These are phyloP conservation scores for Nemania bipapillata DNA, from an alignment of 2,329 filamentous ascomycete genomes.

Conservation along the genomic window DNA sequence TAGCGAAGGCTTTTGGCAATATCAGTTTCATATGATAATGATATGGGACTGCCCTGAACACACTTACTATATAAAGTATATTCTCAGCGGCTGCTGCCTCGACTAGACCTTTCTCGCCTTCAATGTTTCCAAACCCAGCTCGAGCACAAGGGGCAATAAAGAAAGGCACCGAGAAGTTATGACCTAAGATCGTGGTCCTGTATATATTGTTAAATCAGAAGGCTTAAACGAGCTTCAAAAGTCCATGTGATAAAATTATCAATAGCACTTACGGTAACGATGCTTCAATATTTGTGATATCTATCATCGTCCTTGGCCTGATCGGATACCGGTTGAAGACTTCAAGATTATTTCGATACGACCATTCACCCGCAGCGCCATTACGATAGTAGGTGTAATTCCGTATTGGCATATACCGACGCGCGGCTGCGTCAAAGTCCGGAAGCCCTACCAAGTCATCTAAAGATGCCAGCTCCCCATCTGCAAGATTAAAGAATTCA, in stretches of 20 bases:
- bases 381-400: slow-evolving; percentile 69
- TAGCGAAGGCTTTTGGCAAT: slow-evolving; percentile 37
- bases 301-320: slow-evolving; percentile 61
- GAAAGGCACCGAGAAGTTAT: slow-evolving; percentile 58
- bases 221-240: slow-evolving; percentile 1
- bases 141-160: slow-evolving; percentile 57
- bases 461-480: slow-evolving; percentile 56
- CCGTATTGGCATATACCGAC: slow-evolving; percentile 58
- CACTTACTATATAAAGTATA: slow-evolving; percentile 56
- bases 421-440: slow-evolving; percentile 66
- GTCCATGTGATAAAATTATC: background rate
- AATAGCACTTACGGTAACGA: slow-evolving; percentile 47
- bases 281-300: slow-evolving; percentile 59
- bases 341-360: slow-evolving; percentile 68
- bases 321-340: slow-evolving; percentile 62
- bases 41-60: background rate
- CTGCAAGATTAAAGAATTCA: slow-evolving; percentile 52
- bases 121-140: slow-evolving; percentile 53
- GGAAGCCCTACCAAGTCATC: slow-evolving; percentile 60
- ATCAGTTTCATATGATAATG: background rate
- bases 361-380: slow-evolving; percentile 66
- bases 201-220: slow-evolving; percentile 34
- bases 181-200: slow-evolving; percentile 56
- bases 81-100: slow-evolving; percentile 55
- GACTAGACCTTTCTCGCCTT: slow-evolving; percentile 56